Percentiles rank a stretch among this genome's conserved stretches.
These are phyloP conservation scores for Eimeria mitis DNA, from an alignment of 169 alveolate species.

Conservation along the genomic window DNA sequence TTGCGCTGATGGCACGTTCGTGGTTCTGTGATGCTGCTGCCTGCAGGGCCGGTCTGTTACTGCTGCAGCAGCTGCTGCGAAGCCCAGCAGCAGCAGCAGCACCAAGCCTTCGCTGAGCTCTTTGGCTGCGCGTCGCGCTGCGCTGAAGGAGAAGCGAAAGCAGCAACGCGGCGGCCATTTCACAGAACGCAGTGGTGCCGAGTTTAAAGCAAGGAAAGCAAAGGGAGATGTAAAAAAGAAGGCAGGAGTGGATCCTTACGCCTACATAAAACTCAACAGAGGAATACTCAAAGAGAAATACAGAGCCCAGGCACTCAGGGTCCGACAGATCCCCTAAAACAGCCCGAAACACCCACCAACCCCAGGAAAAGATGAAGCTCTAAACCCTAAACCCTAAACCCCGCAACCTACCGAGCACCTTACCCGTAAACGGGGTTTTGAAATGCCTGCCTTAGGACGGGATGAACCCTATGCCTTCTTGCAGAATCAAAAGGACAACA, in stretches of 20 bases:
- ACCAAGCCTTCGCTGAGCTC: slow-evolving; percentile 35
- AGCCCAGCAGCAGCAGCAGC: slow-evolving; percentile 19
- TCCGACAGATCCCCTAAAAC: slow-evolving; percentile 3
- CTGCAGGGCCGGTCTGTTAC: slow-evolving; percentile 3
- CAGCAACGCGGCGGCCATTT: slow-evolving; percentile 67
- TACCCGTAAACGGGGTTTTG: not conserved
- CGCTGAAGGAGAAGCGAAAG: slow-evolving; percentile 8
- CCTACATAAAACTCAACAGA: slow-evolving; percentile 75
- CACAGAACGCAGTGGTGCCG: slow-evolving; percentile 51
- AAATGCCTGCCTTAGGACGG: no score
- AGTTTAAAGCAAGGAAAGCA: slow-evolving; percentile 64
- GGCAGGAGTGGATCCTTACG: slow-evolving; percentile 71
- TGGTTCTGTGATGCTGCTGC: not conserved
- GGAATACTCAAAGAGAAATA: slow-evolving; percentile 66
- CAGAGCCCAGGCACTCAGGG: slow-evolving; percentile 71
- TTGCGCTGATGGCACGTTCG: no score
- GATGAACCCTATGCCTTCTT: not conserved
- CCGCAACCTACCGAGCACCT: not conserved
- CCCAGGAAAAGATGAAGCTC: no score
- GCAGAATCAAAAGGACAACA: not conserved
- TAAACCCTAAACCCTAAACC: slow-evolving; percentile 30
- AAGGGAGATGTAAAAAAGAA: slow-evolving; percentile 79
- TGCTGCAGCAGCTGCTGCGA: slow-evolving; percentile 15
- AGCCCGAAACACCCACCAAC: no score
- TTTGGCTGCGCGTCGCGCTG: slow-evolving; percentile 72